Base-by-base conservation (phyloP, 2,329 filamentous ascomycete genomes). In the Amesomyces nigricolor region DNA sequence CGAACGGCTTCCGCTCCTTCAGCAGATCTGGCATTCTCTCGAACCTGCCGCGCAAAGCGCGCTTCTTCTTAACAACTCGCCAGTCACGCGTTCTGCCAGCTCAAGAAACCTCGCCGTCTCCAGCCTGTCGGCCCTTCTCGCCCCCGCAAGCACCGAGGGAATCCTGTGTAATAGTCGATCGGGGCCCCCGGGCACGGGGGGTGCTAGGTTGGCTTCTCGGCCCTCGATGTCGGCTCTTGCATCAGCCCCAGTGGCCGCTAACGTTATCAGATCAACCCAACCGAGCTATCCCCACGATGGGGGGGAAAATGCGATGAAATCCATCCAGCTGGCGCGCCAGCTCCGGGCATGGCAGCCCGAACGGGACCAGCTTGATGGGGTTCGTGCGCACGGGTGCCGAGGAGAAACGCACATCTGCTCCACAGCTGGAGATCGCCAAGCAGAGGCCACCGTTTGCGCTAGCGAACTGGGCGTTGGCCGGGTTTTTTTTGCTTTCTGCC, bases 91-190 rank as follows among this genome's bases (percentile, higher is more conserved):
- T 14, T 5, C 42, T 16, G 16, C 46, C n/a, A 19, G 35, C n/a
- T 40, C 47, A 42, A 26, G 22, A 26, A 29, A 16, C 35, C 17
- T 14, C 16, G 29, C 6, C 8, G 19, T n/a, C 22, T 29, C 42
- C 40, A 38, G 30, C 32, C 42, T 42, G 32, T 52, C 50, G 50
- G 50, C 50, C 50, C 50, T 52, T 52, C 35, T 52, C 32, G 9
- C 8, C 43, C 10, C 7, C 22, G 22, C 22, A 26, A 5, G 14
- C 49, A 43, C 50, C 49, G 49, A 52, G 50, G 50, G 22, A 17
- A 52, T 46, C 50, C 32, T 46, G 42, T 52, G 43, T 32, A 52
- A 52, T 46, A 14, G 50, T 40, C 50, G 50, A 52, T 52, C 50
- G 22, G 43, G 19, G 40, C 17, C n/a, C 50, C 51, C 43, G 44